These are phyloP conservation scores for Dictyostelium firmibasis DNA, from an alignment of 78 protist species.

Conservation along the genomic window DNA sequence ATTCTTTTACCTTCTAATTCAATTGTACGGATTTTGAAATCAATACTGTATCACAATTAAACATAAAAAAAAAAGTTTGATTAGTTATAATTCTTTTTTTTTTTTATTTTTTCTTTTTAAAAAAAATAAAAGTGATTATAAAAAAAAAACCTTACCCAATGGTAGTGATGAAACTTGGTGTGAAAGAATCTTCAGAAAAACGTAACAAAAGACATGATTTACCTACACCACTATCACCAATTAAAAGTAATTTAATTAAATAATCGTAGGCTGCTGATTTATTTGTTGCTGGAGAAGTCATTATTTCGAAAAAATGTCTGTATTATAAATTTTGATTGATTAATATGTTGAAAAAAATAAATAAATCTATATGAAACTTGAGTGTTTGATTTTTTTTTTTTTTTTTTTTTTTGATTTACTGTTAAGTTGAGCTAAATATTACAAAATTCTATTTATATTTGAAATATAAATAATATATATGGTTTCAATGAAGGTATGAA, in stretches of 20 bases:
- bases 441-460: slow-evolving; percentile 11
- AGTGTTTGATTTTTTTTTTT: neutral
- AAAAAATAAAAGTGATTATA: neutral
- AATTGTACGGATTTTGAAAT: slow-evolving; percentile 98
- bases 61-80: neutral
- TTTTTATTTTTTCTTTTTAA: neutral
- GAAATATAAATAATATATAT: neutral
- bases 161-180: slow-evolving; percentile 95
- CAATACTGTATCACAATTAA: slow-evolving; percentile 92
- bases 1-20: slow-evolving; percentile 95
- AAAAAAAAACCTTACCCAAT: slow-evolving; percentile 70
- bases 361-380: neutral
- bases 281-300: slow-evolving; percentile 38
- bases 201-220: slow-evolving; percentile 89
- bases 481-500: neutral
- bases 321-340: neutral
- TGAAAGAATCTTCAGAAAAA: slow-evolving; percentile 96
- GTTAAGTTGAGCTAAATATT: slow-evolving; percentile 10
- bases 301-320: slow-evolving; percentile 6
- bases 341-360: neutral
- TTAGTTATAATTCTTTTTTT: neutral
- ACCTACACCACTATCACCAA: slow-evolving; percentile 94
- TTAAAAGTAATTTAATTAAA: slow-evolving; percentile 94
- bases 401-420: neutral
- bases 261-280: slow-evolving; percentile 90